Base-by-base conservation (phyloP, 495 filamentous ascomycete species). In the Penicillium flavigenum region DNA sequence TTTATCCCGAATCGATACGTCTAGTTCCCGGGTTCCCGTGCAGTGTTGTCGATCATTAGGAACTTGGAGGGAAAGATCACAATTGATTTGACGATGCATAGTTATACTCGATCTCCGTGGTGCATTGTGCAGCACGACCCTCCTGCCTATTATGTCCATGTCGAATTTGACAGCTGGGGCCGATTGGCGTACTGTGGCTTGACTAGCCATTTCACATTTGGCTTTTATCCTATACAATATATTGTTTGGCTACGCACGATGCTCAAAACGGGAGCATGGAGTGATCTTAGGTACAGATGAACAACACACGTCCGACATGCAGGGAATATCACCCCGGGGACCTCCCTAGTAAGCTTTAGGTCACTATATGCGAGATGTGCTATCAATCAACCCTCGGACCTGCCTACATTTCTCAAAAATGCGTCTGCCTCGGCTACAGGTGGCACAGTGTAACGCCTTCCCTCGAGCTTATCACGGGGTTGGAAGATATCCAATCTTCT, bases 1-100 rank as follows among this genome's bases (percentile, higher is more conserved):
- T 16, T 12, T 36, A 36, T 36, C 14, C 36, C 6, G 36, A n/a
- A 39, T 39, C 6, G 36, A 14, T 11, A 38, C 8, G 50, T 60
- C 51, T 60, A 12, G 29, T 49, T 55, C 57, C 57, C 57, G 57
- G 38, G 36, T 32, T 48, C 17, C 46, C 27, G 43, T 44, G 44
- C n/a, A 17, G 16, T 34, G 26, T 2, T 31, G 46, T 32, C 46
- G 46, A 48, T 48, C 27, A 17, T 39, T 9, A 39, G 4, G 16
- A 3, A 38, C 4, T n/a, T 9, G 8, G n/a, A 39, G 2, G 36
- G 16, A 7, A 8, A n/a, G 8, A 8, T n/a, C 36, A 39, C 16
- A 3, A 36, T 5, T 39, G n/a, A n/a, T n/a, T 39, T 9, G 5
- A 39, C 8, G 27, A 47, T 47, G 45, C 27, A 47, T 20, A 12